These are phyloP conservation scores for Mrakia frigida DNA, from an alignment of 768 basidiomycete species.

Conservation along the genomic window DNA sequence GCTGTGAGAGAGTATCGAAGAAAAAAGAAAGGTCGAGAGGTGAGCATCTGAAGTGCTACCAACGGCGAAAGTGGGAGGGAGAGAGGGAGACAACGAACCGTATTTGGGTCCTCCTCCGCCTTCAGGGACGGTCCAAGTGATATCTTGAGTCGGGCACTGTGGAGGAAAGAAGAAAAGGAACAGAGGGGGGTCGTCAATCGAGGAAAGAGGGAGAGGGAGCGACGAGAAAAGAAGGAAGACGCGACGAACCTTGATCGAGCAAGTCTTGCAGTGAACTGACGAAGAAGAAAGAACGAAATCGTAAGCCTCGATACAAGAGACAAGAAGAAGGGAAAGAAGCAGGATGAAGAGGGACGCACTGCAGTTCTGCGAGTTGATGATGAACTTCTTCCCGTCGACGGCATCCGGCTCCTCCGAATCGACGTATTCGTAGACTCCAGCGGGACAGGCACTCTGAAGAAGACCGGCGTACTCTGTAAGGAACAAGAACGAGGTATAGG, in stretches of 20 bases:
- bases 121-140: constrained; percentile 92
- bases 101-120: constrained; percentile 96
- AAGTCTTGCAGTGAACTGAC: constrained; percentile 82
- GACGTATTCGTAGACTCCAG: constrained; percentile 95
- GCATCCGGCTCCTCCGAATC: constrained; percentile 56
- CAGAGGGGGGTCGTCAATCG: no score
- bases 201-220: not conserved
- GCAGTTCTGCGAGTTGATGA: constrained; percentile 87
- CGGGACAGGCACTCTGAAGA: constrained; percentile 85
- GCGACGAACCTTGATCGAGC: constrained; percentile 70
- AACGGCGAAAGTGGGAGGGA: not conserved
- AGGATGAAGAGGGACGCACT: constrained; percentile 35
- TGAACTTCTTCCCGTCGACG: constrained; percentile 77
- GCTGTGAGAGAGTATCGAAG: no score
- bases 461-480: constrained; percentile 71
- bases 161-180: not conserved
- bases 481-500: not conserved
- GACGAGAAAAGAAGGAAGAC: not conserved
- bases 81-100: constrained; percentile 52
- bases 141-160: constrained; percentile 74
- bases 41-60: no score
- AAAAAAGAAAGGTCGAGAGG: no score
- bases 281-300: not conserved
- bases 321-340: not conserved
- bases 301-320: not conserved